Evolutionary conservation across 2,329 filamentous ascomycete species (phyloP).

Genomic region (Alternaria gansuensis): DNA sequence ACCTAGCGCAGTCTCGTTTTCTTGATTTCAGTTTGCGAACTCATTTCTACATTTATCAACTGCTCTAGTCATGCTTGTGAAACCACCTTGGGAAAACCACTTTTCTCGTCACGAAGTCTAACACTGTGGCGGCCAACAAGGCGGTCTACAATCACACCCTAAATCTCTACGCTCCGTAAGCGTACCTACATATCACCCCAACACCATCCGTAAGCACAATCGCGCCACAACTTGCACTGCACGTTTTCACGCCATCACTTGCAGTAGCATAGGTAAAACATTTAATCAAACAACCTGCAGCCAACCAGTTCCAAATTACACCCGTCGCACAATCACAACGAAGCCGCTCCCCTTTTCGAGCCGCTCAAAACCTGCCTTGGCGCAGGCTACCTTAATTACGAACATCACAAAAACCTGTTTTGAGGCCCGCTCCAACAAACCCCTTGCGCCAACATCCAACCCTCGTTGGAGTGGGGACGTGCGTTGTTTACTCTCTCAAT

Average conservation of each 20-base stretch:
- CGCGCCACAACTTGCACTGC: background rate
- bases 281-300: background rate
- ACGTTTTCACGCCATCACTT: background rate
- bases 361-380: background rate
- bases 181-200: background rate
- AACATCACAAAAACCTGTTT: background rate
- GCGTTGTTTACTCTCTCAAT: background rate
- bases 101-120: background rate
- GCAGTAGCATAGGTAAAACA: slow-evolving; percentile 1
- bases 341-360: background rate
- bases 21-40: background rate
- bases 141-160: background rate
- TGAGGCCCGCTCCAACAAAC: background rate
- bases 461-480: background rate
- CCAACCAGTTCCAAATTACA: background rate
- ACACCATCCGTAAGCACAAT: background rate
- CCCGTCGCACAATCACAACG: background rate
- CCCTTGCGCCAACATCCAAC: background rate
- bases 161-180: background rate
- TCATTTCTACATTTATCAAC: too few species aligned
- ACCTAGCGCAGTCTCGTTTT: slow-evolving; percentile 2
- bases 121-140: background rate
- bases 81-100: background rate
- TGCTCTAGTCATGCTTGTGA: too few species aligned
- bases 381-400: background rate